These are phyloP conservation scores for Pythium myriotylum DNA, from an alignment of 352 stramenopile species.

Conservation along the genomic window DNA sequence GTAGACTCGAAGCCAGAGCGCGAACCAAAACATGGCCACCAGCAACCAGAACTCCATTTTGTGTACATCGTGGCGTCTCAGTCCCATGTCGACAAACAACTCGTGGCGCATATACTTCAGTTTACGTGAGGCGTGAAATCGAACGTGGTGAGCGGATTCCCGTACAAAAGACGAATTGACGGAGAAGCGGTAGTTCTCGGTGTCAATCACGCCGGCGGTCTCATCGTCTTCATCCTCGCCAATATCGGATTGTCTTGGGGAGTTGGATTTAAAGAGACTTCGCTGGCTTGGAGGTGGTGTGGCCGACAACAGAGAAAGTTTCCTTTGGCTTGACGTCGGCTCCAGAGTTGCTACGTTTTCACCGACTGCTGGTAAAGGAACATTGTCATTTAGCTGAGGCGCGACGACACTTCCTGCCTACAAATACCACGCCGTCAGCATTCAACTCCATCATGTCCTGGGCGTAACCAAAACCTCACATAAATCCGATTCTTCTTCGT, in stretches of 20 bases:
- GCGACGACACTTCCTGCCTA: slow-evolving; percentile 16
- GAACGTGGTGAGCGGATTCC: slow-evolving; percentile 55
- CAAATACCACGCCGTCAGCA: too few species aligned
- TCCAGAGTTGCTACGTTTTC: not conserved
- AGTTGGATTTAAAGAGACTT: not conserved
- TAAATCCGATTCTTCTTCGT: slow-evolving; percentile 24
- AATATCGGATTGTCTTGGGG: not conserved
- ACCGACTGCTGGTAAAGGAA: not conserved
- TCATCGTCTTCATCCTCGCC: slow-evolving; percentile 16
- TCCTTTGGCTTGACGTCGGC: not conserved
- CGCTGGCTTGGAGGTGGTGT: not conserved
- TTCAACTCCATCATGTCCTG: too few species aligned
- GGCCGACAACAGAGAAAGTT: not conserved
- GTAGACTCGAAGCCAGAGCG: slow-evolving; percentile 89
- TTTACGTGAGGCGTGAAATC: slow-evolving; percentile 72
- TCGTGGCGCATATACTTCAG: slow-evolving; percentile 81
- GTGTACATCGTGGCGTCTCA: slow-evolving; percentile 38
- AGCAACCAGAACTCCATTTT: slow-evolving; percentile 86
- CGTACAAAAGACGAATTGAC: slow-evolving; percentile 47
- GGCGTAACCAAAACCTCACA: slow-evolving; percentile 20
- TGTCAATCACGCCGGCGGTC: slow-evolving; percentile 18
- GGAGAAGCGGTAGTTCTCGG: slow-evolving; percentile 61
- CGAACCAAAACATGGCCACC: slow-evolving; percentile 52
- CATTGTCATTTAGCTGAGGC: slow-evolving; percentile 13
- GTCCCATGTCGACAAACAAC: slow-evolving; percentile 70